phyloP scores from a whole-genome alignment of 2,329 filamentous ascomycete species.

The Cytospora mali region DNA sequence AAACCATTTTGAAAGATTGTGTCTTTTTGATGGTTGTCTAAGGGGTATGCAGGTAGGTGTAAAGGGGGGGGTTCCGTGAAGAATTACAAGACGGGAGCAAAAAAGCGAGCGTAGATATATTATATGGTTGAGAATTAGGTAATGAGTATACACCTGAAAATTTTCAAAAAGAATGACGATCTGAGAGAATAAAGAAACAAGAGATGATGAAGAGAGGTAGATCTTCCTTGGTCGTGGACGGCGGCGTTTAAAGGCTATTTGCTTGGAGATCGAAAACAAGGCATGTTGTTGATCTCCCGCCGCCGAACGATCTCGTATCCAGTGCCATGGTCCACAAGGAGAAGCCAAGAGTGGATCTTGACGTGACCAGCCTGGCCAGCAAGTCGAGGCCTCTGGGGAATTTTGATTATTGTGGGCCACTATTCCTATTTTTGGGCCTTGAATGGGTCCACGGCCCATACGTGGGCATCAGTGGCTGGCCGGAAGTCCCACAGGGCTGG shows the following conservation, averaged over 20 bases:
- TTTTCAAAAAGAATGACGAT: conserved; percentile 16
- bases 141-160: conserved; percentile 15
- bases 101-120: no score
- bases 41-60: no score
- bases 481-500: conserved; percentile 7
- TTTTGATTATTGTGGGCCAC: conserved; percentile 26
- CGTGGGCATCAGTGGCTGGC: conserved; percentile 3
- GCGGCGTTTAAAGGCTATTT: conserved; percentile 11
- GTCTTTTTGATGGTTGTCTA: background rate
- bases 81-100: no score
- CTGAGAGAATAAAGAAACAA: conserved; percentile 8
- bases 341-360: conserved; percentile 23
- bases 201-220: background rate
- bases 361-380: conserved; percentile 12
- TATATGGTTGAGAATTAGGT: background rate
- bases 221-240: conserved; percentile 4
- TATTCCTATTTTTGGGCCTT: conserved; percentile 20
- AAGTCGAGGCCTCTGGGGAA: conserved; percentile 17
- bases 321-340: conserved; percentile 12
- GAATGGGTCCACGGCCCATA: conserved; percentile 11
- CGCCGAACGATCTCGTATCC: conserved; percentile 27
- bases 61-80: no score
- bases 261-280: conserved; percentile 11
- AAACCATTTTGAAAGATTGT: conserved; percentile 27
- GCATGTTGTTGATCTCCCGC: conserved; percentile 27